Evolutionary conservation across 73 alveolate species (phyloP), one percentile per base, ranked within the genome.

Genomic region (Symbiodinium pilosum): DNA sequence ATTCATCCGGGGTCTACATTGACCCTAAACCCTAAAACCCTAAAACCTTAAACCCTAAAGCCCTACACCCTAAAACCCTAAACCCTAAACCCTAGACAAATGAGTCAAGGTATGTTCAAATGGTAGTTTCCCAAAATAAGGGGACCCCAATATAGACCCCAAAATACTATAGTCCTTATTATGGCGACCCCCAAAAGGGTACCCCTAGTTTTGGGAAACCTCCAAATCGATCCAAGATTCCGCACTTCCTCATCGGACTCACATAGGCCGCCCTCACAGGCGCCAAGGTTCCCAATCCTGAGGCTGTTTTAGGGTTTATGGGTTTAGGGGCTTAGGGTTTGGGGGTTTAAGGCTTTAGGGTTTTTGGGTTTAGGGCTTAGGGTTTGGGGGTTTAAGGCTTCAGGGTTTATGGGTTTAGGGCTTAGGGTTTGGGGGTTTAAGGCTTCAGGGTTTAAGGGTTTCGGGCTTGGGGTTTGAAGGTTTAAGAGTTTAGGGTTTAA

Each of bases 241-340:
- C 47, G 85, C 69, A 64, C 28, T 38, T 88, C 95, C 38, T 88
- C 95, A 38, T 88, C 95, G 4, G 94, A 54, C 32, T 54, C 52
- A 69, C 95, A 88, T 30, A 77, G 86, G 38, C 87, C 95, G 43
- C 86, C 86, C 44, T 56, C 95, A 41, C 95, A 88, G 21, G 95
- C 95, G 7, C 95, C 95, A 41, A 88, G 95, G 86, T 88, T 88
- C 1, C 95, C 95, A 47, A 14, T 6, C 21, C 14, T 47, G 6
- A 47, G 6, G 14, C 21, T 26, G 73, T 56, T 14, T 56, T 56
- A 56, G 73, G 34, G 73, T 56, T 56, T 56, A 56, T 56, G 21
- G 73, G 73, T 26, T 56, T 56, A 16, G 21, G 73, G 73, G 73
- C 21, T 56, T 56, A 56, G 73, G 73, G 26, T 16, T 56, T 32